phyloP scores from a whole-genome alignment of 768 basidiomycete genomes.

The Mycena floridula region DNA sequence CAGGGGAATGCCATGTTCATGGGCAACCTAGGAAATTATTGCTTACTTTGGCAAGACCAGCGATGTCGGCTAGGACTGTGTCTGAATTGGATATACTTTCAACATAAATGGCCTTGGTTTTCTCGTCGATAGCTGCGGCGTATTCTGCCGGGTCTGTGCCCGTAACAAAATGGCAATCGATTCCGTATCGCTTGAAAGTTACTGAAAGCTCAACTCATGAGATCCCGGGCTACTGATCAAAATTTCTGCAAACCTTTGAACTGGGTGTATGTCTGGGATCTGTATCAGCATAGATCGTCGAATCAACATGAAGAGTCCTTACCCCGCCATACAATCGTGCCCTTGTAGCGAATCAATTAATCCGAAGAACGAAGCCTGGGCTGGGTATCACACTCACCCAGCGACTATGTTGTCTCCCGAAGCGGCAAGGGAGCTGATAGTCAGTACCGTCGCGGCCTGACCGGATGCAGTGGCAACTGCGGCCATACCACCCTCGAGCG shows the following conservation, averaged over 20 bases:
- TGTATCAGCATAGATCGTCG: background rate
- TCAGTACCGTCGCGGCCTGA: slow-evolving; percentile 58
- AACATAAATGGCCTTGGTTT: slow-evolving; percentile 53
- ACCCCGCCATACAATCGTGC: slow-evolving; percentile 58
- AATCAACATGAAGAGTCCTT: slow-evolving; percentile 12
- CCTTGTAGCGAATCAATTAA: slow-evolving; percentile 24
- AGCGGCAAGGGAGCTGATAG: slow-evolving; percentile 43
- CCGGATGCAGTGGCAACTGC: slow-evolving; percentile 52
- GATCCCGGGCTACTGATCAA: background rate
- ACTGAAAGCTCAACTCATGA: slow-evolving; percentile 23
- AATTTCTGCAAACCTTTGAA: slow-evolving; percentile 41
- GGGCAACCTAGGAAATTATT: no score
- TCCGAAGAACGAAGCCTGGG: background rate
- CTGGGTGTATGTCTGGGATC: slow-evolving; percentile 50
- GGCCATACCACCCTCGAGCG: slow-evolving; percentile 46
- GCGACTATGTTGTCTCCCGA: slow-evolving; percentile 63
- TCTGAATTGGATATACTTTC: slow-evolving; percentile 62
- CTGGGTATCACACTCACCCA: slow-evolving; percentile 28
- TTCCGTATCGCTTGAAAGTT: slow-evolving; percentile 48
- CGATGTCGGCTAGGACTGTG: slow-evolving; percentile 48
- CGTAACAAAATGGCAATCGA: slow-evolving; percentile 47
- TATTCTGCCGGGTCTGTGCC: slow-evolving; percentile 41
- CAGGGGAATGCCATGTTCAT: slow-evolving; percentile 51
- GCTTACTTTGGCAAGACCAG: slow-evolving; percentile 54
- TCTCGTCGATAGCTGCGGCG: slow-evolving; percentile 49